Evolutionary conservation across 371 early-diverging fungal genomes (phyloP), one percentile per base, ranked within the genome.

Genomic region (Mucor lusitanicus): DNA sequence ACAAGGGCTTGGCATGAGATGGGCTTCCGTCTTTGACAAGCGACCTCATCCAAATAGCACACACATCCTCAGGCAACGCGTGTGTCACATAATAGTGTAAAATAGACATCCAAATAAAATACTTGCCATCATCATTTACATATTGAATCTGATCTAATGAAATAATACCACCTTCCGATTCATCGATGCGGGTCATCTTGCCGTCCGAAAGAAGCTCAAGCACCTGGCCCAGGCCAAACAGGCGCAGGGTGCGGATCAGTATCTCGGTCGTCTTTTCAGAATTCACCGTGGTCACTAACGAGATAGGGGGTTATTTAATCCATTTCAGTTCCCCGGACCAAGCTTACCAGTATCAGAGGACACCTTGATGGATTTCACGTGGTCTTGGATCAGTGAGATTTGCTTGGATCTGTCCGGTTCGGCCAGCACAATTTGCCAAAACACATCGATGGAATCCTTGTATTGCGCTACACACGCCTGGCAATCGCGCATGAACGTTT

Each of bases 71-170:
- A 1, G 80, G 80, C 50, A 74, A 25, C 6, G 46, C 17, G 6
- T 56, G 54, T 19, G 59, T 71, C 4, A 76, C 25, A 39, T 56
- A 69, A 17, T 72, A 69, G 42, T 76, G 72, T 2, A 79, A 57
- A 6, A 79, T 67, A 21, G 73, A 27, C 73, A 73, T 79, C 76
- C 80, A 79, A 17, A 79, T 44, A 30, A 61, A 58, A 33, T 76
- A 76, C 21, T 69, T 65, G 32, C 76, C 80, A 48, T 48, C 48
- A 48, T 48, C 48, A 23, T 48, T 48, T 48, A 48, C 48, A 48
- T 48, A 48, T 9, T 48, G 48, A 48, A 48, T 48, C 6, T 72
- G 62, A 57, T 76, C 75, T 9, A 60, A 59, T 46, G 74, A 46
- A 23, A 67, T 42, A 3, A 73, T 9, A n/a, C 61, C 59, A 39